Percentiles rank a stretch among this genome's conserved stretches.
These are phyloP conservation scores for Nothophoma quercina DNA, from an alignment of 2,329 filamentous ascomycete genomes.

Conservation along the genomic window DNA sequence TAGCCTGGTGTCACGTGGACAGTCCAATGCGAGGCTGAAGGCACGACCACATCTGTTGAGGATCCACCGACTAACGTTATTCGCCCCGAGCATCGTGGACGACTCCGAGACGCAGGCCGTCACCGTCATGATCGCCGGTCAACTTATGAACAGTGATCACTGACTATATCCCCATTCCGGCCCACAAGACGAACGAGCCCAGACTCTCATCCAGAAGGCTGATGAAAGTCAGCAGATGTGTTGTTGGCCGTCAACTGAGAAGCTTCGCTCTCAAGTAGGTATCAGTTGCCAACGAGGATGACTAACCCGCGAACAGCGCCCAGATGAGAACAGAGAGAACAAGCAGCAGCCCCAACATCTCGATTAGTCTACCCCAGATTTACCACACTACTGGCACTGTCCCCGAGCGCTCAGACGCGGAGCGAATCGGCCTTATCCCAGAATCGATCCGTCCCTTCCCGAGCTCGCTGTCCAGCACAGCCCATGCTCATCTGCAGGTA, in stretches of 20 bases:
- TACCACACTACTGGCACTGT: constrained; percentile 36
- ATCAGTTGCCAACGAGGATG: constrained; percentile 24
- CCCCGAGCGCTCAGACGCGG: constrained; percentile 35
- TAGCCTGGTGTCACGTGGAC: constrained; percentile 6
- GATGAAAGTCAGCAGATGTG: no score
- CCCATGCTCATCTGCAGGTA: constrained; percentile 43
- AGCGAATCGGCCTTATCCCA: constrained; percentile 27
- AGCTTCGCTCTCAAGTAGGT: neutral
- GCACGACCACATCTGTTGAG: neutral
- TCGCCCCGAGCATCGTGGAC: neutral
- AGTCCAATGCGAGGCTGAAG: neutral
- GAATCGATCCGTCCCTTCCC: constrained; percentile 27
- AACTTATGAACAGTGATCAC: neutral
- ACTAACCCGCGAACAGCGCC: constrained; percentile 27
- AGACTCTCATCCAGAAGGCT: no score
- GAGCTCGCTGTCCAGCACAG: constrained; percentile 27
- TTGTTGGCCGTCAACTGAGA: no score
- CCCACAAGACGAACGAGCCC: no score
- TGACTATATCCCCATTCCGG: no score
- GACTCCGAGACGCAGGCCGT: neutral
- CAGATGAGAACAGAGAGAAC: constrained; percentile 12
- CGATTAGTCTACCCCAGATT: constrained; percentile 42
- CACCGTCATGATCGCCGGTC: neutral
- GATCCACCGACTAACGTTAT: neutral
- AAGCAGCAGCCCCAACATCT: constrained; percentile 15